Evolutionary conservation across 208 protist genomes (phyloP).

Genomic region (Perkinsela sp.): DNA sequence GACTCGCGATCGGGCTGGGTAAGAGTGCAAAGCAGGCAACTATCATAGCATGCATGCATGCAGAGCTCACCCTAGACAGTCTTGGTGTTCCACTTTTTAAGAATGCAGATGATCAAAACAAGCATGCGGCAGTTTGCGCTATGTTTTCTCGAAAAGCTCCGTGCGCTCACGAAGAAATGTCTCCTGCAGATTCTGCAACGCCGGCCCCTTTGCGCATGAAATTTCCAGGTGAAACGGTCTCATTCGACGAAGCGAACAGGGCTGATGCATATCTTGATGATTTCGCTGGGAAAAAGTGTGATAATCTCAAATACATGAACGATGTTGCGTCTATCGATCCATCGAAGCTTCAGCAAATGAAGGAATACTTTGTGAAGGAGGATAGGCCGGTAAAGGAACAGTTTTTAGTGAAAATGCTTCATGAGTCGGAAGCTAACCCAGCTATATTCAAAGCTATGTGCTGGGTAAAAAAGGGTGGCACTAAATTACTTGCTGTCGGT

Average conservation of each 20-base stretch:
- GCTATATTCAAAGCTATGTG: background rate
- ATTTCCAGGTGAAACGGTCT: background rate
- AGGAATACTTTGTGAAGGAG: background rate
- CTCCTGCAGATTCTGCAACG: slow-evolving; percentile 5
- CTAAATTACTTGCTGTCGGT: background rate
- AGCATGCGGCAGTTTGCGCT: slow-evolving; percentile 19
- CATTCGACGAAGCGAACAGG: background rate
- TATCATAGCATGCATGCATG: slow-evolving; percentile 45
- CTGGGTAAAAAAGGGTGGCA: background rate
- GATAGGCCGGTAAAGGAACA: too few species aligned
- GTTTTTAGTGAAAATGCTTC: background rate
- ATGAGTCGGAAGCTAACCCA: background rate
- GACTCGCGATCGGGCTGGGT: slow-evolving; percentile 34
- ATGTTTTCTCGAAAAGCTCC: slow-evolving; percentile 29
- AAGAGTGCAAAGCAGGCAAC: slow-evolving; percentile 21
- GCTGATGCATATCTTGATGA: background rate
- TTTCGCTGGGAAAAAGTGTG: background rate
- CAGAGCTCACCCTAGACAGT: slow-evolving; percentile 50
- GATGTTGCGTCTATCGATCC: background rate
- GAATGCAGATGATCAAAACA: slow-evolving; percentile 15
- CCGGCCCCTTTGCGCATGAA: background rate
- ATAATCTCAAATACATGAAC: background rate
- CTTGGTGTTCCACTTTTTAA: slow-evolving; percentile 41
- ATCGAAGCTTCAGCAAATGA: background rate
- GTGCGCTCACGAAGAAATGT: slow-evolving; percentile 1